Conservation (phyloP, 805 yeast species). For the Candida corydali region DNA sequence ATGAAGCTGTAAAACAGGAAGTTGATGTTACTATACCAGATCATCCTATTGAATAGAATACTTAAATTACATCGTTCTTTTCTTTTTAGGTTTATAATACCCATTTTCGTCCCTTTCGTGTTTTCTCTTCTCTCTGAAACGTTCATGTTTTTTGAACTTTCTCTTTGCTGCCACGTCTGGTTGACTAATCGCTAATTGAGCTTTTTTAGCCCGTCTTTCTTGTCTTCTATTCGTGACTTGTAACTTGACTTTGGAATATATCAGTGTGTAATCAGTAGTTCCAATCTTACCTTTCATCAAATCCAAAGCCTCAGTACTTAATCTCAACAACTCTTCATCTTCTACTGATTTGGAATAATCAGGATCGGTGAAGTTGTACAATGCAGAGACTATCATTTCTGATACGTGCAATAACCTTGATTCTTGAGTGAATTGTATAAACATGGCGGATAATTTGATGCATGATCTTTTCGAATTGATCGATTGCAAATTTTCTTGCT, state of each 20-base stretch:
- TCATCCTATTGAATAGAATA: no score
- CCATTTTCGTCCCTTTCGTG: slow-evolving; percentile 75
- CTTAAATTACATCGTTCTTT: slow-evolving; percentile 17
- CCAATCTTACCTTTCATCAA: slow-evolving; percentile 69
- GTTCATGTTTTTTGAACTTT: slow-evolving; percentile 71
- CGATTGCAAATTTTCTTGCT: slow-evolving; percentile 57
- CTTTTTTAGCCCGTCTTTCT: slow-evolving; percentile 72
- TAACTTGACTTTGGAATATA: slow-evolving; percentile 62
- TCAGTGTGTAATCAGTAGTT: slow-evolving; percentile 57
- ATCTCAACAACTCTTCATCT: slow-evolving; percentile 47
- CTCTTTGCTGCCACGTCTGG: slow-evolving; percentile 82
- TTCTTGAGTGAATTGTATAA: slow-evolving; percentile 45
- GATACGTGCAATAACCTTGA: slow-evolving; percentile 41
- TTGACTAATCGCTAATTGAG: slow-evolving; percentile 68
- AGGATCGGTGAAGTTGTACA: slow-evolving; percentile 45
- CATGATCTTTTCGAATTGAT: slow-evolving; percentile 60
- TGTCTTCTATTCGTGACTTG: slow-evolving; percentile 57
- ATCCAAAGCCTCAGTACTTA: slow-evolving; percentile 64
- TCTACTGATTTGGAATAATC: slow-evolving; percentile 40
- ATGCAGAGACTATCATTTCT: slow-evolving; percentile 50
- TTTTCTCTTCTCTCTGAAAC: slow-evolving; percentile 73
- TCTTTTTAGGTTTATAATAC: slow-evolving; percentile 62
- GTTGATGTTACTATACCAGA: not conserved
- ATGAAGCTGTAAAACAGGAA: not conserved
- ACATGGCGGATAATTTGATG: slow-evolving; percentile 67